Evolutionary conservation across 2,329 filamentous ascomycete genomes (phyloP).

Genomic region (Mycosphaerelloides madeirae): DNA sequence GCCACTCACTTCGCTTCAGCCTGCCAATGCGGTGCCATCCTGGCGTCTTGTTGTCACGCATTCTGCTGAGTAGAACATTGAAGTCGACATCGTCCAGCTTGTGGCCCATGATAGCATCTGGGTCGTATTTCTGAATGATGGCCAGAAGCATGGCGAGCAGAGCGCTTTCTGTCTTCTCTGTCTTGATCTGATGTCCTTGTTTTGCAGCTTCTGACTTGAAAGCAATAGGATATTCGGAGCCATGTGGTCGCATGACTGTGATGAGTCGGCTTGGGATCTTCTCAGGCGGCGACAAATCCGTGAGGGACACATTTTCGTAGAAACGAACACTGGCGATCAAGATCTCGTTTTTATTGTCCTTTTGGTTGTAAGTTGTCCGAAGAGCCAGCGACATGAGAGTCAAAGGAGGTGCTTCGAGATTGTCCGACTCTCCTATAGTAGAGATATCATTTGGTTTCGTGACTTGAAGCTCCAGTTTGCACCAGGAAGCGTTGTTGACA

Average conservation of each 20-base stretch:
- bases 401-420: constrained; percentile 75
- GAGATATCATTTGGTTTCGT: constrained; percentile 72
- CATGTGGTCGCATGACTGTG: constrained; percentile 80
- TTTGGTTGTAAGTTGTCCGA: constrained; percentile 80
- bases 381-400: constrained; percentile 95
- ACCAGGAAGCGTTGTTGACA: constrained; percentile 91
- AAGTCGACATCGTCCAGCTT: constrained; percentile 97
- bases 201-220: constrained; percentile 76
- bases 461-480: constrained; percentile 86
- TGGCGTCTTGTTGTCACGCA: constrained; percentile 85
- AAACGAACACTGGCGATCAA: constrained; percentile 85
- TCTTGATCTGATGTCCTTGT: constrained; percentile 69
- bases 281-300: constrained; percentile 81
- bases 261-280: constrained; percentile 86
- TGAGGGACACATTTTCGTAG: constrained; percentile 84
- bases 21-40: constrained; percentile 93
- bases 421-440: constrained; percentile 70
- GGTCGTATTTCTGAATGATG: constrained; percentile 80
- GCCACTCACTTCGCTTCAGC: constrained; percentile 79
- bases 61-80: constrained; percentile 77
- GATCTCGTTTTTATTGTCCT: constrained; percentile 95
- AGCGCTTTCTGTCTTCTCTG: constrained; percentile 78
- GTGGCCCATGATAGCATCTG: constrained; percentile 90
- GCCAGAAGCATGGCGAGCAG: constrained; percentile 85
- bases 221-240: constrained; percentile 72